These are phyloP conservation scores for Santalum album DNA, from an alignment of 164 flowering plant species.

Conservation along the genomic window DNA sequence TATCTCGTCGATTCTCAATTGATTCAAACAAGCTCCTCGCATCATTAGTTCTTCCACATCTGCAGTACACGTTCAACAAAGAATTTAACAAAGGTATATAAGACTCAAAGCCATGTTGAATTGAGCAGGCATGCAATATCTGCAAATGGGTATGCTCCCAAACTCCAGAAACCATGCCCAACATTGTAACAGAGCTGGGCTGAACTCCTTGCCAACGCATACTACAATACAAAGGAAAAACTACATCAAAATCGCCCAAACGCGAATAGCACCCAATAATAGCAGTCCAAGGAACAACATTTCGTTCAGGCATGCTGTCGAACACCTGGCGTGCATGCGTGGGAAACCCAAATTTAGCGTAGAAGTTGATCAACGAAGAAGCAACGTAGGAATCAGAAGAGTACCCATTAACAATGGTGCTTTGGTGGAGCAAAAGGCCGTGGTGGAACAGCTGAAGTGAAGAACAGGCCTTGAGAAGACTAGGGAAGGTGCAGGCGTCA, in stretches of 20 bases:
- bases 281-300: conserved; percentile 71
- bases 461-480: conserved; percentile 65
- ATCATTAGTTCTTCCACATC: conserved; percentile 40
- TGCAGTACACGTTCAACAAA: conserved; percentile 51
- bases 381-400: conserved; percentile 44
- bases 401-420: conserved; percentile 37
- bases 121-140: conserved; percentile 47
- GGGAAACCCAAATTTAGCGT: conserved; percentile 31
- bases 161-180: conserved; percentile 46
- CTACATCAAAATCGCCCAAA: conserved; percentile 26
- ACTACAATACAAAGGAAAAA: conserved; percentile 37
- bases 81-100: conserved; percentile 44
- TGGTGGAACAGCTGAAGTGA: conserved; percentile 28
- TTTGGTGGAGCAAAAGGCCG: conserved; percentile 56
- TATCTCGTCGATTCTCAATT: conserved; percentile 38
- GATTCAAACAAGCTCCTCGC: conserved; percentile 47
- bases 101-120: conserved; percentile 33
- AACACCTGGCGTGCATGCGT: conserved; percentile 44
- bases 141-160: conserved; percentile 22
- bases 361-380: conserved; percentile 51
- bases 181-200: conserved; percentile 58
- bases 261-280: conserved; percentile 63
- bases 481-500: conserved; percentile 54
- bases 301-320: conserved; percentile 52
- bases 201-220: conserved; percentile 44